Evolutionary conservation across 2,329 filamentous ascomycete genomes (phyloP), one percentile per base, ranked within the genome.

Genomic region (Sporothrix variecibatus): DNA sequence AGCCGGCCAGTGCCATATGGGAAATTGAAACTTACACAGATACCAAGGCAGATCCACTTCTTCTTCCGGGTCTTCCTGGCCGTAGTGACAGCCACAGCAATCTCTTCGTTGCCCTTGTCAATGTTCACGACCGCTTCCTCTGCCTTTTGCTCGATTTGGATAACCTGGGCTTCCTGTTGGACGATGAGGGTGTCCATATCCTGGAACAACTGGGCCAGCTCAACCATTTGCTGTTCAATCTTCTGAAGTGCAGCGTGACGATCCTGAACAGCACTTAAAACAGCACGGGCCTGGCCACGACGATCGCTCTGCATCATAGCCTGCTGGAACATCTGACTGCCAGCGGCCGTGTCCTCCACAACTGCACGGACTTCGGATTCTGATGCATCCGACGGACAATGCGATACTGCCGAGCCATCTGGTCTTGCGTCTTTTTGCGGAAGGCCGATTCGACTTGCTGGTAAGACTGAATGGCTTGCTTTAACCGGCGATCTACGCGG

Each of bases 41-140:
- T 94, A 79, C 92, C 91, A 78, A 97, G 84, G 86, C 94, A 97
- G 82, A 93, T 95, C 95, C 94, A 98, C 92, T 98, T 98, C 94
- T 97, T 97, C 85, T 91, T 93, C 78, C 93, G 89, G 70, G 92
- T 93, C 78, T 90, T 89, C 81, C 92, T 88, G 9, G 95, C 95
- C 78, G 93, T 97, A 75, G 88, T 87, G 76, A 97, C 93, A 15
- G 95, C 95, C n/a, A 88, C 89, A 53, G 88, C 90, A 75, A 98
- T 93, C 82, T 98, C 90, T 76, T 90, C 88, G 80, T 96, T 98
- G 77, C 92, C 95, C 82, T 96, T 92, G 79, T 92, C 90, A 67
- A 98, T 89, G 82, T 98, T 93, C 74, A 92, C 90, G 68, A 93
- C 90, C 53, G 96, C 93, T 80, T 97, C 93, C 83, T 97, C 93